A percentile compares a stretch with the other conserved stretches of the same genome.
phyloP scores from a whole-genome alignment of 179 eudicot species.

The Corrigiola litoralis region DNA sequence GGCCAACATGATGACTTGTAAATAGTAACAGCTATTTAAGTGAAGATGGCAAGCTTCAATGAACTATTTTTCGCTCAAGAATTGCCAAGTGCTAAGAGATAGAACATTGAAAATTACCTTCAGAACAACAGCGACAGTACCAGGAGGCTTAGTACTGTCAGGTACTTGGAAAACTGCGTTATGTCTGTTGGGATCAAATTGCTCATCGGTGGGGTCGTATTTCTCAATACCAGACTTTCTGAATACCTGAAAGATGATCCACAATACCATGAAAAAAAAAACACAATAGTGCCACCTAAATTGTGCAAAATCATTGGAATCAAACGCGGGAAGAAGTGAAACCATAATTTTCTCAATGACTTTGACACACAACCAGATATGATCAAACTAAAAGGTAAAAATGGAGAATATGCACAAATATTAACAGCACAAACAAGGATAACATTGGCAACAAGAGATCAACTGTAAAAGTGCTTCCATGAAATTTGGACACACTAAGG shows the following conservation, averaged over 20 bases:
- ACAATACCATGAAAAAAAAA: not conserved
- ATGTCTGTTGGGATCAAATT: constrained; percentile 84
- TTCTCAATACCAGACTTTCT: constrained; percentile 83
- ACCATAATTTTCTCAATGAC: no score
- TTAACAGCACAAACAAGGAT: not conserved
- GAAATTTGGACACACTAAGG: not conserved
- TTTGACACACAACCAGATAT: no score
- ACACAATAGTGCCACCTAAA: not conserved
- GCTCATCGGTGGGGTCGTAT: constrained; percentile 71
- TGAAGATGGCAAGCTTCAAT: not conserved
- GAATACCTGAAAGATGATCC: constrained; percentile 53
- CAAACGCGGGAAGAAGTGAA: no score
- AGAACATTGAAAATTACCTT: constrained; percentile 50
- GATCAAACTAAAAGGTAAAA: not conserved
- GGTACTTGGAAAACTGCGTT: constrained; percentile 96
- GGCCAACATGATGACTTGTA: no score
- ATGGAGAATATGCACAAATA: not conserved
- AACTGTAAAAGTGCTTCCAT: constrained; percentile 1
- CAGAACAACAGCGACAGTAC: constrained; percentile 73
- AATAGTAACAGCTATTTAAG: not conserved
- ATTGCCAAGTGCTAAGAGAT: not conserved
- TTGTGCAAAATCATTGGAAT: no score
- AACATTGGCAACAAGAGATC: not conserved
- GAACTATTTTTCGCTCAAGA: not conserved
- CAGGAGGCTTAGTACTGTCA: constrained; percentile 77